phyloP scores from a whole-genome alignment of 148 eudicot genomes.

The Rhododendron ovatum region DNA sequence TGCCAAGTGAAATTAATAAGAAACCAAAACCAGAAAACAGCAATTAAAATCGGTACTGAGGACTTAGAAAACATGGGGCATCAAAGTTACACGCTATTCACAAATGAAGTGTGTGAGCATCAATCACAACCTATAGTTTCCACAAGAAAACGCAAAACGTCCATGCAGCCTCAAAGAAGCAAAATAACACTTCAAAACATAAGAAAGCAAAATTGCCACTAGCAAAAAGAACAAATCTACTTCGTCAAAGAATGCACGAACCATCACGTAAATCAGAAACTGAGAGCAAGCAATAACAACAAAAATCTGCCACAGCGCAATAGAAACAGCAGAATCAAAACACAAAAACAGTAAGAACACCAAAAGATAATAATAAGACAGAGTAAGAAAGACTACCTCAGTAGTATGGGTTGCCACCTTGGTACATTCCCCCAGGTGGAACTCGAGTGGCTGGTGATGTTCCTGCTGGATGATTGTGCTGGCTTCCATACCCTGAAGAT shows the following conservation, averaged over 20 bases:
- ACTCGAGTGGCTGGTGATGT: conserved; percentile 59
- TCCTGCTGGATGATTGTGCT: conserved; percentile 52
- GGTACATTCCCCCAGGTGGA: conserved; percentile 57
- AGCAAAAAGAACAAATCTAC: neutral
- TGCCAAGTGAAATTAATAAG: neutral
- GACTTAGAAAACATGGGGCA: neutral
- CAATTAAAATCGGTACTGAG: neutral
- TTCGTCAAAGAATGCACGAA: neutral
- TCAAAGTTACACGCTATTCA: neutral
- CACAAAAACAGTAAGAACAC: neutral
- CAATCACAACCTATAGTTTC: neutral
- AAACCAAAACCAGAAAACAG: neutral
- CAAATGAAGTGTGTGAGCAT: neutral
- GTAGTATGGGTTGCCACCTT: conserved; percentile 47
- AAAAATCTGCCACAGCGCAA: neutral
- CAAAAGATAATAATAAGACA: neutral
- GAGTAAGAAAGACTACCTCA: conserved; percentile 42
- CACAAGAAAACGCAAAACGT: neutral
- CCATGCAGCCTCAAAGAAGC: neutral
- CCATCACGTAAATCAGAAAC: neutral
- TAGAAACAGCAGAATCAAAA: neutral
- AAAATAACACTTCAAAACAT: neutral
- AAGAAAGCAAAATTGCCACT: too few relatives aligned
- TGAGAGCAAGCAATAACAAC: neutral
- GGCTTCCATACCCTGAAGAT: conserved; percentile 47